Conservation (phyloP, 306 rosid species). For the Prunus dulcis region DNA sequence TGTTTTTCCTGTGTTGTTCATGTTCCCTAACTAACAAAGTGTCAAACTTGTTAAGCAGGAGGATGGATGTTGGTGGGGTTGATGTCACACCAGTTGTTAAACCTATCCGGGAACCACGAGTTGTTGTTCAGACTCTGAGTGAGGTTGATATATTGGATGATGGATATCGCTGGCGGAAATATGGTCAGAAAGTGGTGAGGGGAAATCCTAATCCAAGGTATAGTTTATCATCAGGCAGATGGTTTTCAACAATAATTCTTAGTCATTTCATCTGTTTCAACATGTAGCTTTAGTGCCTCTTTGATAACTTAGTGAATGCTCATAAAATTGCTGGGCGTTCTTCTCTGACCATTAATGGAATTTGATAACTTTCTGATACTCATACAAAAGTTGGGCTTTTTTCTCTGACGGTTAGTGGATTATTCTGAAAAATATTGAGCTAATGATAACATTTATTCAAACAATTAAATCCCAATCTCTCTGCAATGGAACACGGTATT, state of each 20-base stretch:
- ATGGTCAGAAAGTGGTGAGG: slow-evolving; percentile 98
- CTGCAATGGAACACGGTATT: neutral
- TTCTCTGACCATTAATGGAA: neutral
- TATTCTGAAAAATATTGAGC: neutral
- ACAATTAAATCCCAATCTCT: slow-evolving; percentile 12
- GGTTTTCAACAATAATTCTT: neutral
- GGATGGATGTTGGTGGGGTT: slow-evolving; percentile 64
- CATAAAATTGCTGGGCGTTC: neutral
- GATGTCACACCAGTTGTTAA: slow-evolving; percentile 77
- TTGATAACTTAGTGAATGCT: slow-evolving; percentile 5
- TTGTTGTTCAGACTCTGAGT: slow-evolving; percentile 93
- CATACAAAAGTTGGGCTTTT: neutral
- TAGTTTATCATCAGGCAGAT: slow-evolving; percentile 21
- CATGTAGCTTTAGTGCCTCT: neutral
- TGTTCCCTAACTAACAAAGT: slow-evolving; percentile 20
- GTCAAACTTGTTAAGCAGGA: slow-evolving; percentile 49
- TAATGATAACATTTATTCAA: slow-evolving; percentile 11
- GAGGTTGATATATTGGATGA: slow-evolving; percentile 99
- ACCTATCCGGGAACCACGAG: slow-evolving; percentile 97
- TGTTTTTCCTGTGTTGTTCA: slow-evolving; percentile 19
- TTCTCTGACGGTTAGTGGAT: neutral
- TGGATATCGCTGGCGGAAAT: slow-evolving; percentile 99
- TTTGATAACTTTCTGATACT: slow-evolving; percentile 4
- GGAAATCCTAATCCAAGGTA: slow-evolving; percentile 99
- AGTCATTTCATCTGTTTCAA: slow-evolving; percentile 18